These are phyloP conservation scores for Sclerotinia trifoliorum DNA, from an alignment of 2,329 filamentous ascomycete genomes.

Conservation along the genomic window DNA sequence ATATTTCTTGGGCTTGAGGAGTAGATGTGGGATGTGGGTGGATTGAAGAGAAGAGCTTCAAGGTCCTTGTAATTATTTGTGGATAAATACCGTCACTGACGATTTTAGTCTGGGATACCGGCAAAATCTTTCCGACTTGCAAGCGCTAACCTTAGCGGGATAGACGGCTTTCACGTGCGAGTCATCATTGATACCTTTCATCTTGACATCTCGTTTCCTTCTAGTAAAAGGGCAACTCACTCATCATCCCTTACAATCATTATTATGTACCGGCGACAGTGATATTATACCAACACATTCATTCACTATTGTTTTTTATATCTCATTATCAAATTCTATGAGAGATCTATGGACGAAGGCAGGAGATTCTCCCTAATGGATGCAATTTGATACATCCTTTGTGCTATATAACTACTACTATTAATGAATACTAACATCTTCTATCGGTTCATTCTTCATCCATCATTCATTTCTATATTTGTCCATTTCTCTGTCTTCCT, in stretches of 20 bases:
- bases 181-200: too few relatives aligned
- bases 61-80: not conserved
- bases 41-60: not conserved
- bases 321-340: not conserved
- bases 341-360: not conserved
- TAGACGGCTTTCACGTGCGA: too few relatives aligned
- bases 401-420: not conserved
- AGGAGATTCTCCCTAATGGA: not conserved
- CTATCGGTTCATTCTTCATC: not conserved
- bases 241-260: too few relatives aligned
- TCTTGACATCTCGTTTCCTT: too few relatives aligned
- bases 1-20: not conserved
- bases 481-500: not conserved
- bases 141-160: too few relatives aligned
- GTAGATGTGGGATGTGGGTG: not conserved
- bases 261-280: not conserved
- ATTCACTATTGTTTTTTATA: not conserved
- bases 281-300: not conserved
- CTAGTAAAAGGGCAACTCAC: too few relatives aligned
- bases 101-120: not conserved
- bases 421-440: not conserved
- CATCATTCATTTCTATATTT: not conserved
- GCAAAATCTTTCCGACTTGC: not conserved
- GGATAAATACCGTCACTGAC: not conserved
- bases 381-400: not conserved